These are phyloP conservation scores for Boletellus deceptivus DNA, from an alignment of 1,284 basidiomycete genomes.

Conservation along the genomic window DNA sequence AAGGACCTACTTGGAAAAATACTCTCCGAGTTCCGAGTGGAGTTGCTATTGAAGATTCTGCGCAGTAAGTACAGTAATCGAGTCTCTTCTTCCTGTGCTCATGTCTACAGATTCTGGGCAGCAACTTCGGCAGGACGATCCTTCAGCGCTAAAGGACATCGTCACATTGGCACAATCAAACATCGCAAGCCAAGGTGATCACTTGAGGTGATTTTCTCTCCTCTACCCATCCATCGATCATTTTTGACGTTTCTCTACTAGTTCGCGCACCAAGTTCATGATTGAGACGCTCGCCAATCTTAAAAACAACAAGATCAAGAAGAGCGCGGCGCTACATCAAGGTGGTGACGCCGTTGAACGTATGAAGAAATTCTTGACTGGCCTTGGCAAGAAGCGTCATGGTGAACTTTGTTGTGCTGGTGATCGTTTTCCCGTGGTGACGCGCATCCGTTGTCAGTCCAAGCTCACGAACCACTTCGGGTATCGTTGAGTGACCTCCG, in stretches of 20 bases:
- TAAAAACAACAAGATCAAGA: conserved; percentile 87
- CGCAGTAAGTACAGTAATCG: conserved; percentile 52
- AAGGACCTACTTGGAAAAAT: conserved; percentile 68
- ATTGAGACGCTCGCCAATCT: conserved; percentile 86
- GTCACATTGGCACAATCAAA: conserved; percentile 81
- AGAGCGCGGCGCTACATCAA: conserved; percentile 55
- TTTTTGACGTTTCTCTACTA: conserved; percentile 30
- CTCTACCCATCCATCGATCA: not conserved
- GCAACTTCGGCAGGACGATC: conserved; percentile 86
- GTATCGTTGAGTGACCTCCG: conserved; percentile 84
- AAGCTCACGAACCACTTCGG: conserved; percentile 81
- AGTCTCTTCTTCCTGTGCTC: not conserved
- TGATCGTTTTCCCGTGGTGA: not conserved
- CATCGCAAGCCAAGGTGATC: conserved; percentile 53
- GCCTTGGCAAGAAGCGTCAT: conserved; percentile 74
- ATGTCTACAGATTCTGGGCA: conserved; percentile 69
- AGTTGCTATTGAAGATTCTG: conserved; percentile 83
- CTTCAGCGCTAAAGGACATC: conserved; percentile 81
- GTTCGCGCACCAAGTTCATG: conserved; percentile 89
- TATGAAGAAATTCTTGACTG: conserved; percentile 82
- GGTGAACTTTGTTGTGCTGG: conserved; percentile 40
- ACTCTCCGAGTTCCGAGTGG: conserved; percentile 79
- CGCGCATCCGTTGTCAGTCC: conserved; percentile 45
- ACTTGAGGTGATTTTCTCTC: conserved; percentile 50
- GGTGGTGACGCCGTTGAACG: conserved; percentile 73